Conservation (phyloP, 148 eudicot species). For the Polygonum maritimum region DNA sequence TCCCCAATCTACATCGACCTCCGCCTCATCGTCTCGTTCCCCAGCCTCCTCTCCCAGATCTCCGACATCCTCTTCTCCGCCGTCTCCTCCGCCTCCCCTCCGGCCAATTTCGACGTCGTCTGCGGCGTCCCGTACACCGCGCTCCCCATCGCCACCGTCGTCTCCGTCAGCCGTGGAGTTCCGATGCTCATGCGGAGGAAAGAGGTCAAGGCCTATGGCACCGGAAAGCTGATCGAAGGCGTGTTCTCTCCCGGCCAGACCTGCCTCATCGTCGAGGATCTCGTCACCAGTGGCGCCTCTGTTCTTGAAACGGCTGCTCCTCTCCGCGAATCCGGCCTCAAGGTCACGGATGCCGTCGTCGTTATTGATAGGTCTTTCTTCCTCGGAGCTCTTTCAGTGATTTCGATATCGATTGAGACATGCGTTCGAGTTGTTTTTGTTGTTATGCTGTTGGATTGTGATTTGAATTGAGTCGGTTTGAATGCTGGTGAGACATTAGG, state of each 20-base stretch:
- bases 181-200: constrained; percentile 96
- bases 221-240: constrained; percentile 75
- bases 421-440: not conserved
- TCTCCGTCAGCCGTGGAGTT: constrained; percentile 35
- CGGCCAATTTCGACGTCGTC: constrained; percentile 42
- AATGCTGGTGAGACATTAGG: too few species aligned
- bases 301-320: constrained; percentile 81
- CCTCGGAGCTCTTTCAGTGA: not conserved
- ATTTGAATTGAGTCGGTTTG: too few species aligned
- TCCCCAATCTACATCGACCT: constrained; percentile 94
- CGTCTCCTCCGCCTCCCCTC: constrained; percentile 17
- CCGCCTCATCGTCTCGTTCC: constrained; percentile 79
- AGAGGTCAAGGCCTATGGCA: constrained; percentile 71
- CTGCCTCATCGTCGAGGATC: constrained; percentile 66
- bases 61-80: constrained; percentile 56
- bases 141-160: constrained; percentile 77
- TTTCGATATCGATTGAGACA: not conserved
- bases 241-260: constrained; percentile 25
- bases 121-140: constrained; percentile 96
- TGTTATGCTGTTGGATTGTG: too few species aligned
- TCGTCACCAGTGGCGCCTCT: constrained; percentile 88
- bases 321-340: constrained; percentile 51
- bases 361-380: constrained; percentile 44
- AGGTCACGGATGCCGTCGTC: constrained; percentile 73
- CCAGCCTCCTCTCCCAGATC: constrained; percentile 56